Conservation (phyloP, 371 early-diverging fungal genomes). For the Mortierella sp. region DNA sequence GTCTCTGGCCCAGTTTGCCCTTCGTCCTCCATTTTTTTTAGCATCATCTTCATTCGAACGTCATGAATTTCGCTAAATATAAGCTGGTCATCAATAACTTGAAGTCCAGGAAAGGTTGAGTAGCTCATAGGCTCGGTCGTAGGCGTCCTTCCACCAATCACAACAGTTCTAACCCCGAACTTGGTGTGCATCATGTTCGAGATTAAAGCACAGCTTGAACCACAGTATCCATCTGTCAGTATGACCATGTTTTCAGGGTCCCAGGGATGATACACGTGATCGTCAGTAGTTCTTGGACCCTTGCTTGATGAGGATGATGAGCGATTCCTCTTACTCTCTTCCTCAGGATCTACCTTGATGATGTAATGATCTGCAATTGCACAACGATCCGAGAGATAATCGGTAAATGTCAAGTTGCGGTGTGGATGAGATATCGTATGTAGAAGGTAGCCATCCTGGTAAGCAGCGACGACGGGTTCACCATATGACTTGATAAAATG, state of each 20-base stretch:
- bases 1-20: background rate
- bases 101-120: slow-evolving; percentile 40
- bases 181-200: slow-evolving; percentile 30
- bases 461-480: background rate
- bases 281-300: background rate
- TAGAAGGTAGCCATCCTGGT: background rate
- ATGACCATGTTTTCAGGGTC: slow-evolving; percentile 36
- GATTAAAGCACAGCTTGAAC: slow-evolving; percentile 42
- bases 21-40: slow-evolving; percentile 3
- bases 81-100: slow-evolving; percentile 28
- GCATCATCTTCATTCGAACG: slow-evolving; percentile 9
- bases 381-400: slow-evolving; percentile 30
- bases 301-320: background rate
- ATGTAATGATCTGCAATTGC: slow-evolving; percentile 15
- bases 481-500: slow-evolving; percentile 24
- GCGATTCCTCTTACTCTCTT: slow-evolving; percentile 22
- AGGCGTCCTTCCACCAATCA: slow-evolving; percentile 11
- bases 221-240: slow-evolving; percentile 39
- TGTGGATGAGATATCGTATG: background rate
- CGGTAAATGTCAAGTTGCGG: slow-evolving; percentile 29
- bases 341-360: slow-evolving; percentile 10
- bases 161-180: slow-evolving; percentile 26
- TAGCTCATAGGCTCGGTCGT: slow-evolving; percentile 16
- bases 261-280: slow-evolving; percentile 23
- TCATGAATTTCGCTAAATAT: slow-evolving; percentile 24